These are phyloP conservation scores for Parathielavia appendiculata DNA, from an alignment of 495 filamentous ascomycete species.

Conservation along the genomic window DNA sequence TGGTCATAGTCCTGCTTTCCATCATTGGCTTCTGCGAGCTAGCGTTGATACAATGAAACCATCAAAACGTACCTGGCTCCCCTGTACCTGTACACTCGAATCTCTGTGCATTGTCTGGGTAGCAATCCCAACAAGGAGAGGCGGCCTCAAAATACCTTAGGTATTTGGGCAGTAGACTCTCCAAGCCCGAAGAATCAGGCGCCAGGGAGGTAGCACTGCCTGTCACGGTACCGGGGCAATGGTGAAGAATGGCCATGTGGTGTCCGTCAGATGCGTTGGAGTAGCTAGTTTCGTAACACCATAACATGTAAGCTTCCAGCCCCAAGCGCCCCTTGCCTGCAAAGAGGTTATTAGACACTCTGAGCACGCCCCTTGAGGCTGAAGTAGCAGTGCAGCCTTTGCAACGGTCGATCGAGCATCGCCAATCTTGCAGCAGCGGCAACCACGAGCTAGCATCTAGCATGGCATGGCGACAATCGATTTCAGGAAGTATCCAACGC, in stretches of 20 bases:
- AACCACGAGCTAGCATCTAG: neutral
- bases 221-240: too few relatives aligned
- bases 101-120: too few relatives aligned
- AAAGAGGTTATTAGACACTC: neutral
- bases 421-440: slow-evolving; percentile 17
- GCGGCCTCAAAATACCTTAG: too few relatives aligned
- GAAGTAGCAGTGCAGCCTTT: neutral
- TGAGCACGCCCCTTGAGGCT: neutral
- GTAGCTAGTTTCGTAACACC: too few relatives aligned
- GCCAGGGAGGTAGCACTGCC: too few relatives aligned
- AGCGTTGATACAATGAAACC: neutral
- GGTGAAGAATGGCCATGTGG: too few relatives aligned
- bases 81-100: too few relatives aligned
- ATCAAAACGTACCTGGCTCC: neutral
- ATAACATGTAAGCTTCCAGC: too few relatives aligned
- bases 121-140: too few relatives aligned
- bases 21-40: neutral
- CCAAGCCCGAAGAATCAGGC: too few relatives aligned
- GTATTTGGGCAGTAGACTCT: too few relatives aligned
- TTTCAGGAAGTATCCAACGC: neutral
- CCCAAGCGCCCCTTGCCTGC: neutral
- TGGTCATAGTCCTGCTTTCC: neutral
- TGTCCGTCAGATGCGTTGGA: too few relatives aligned
- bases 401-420: slow-evolving; percentile 5
- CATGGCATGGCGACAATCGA: neutral